Conservation (phyloP, 306 rosid species). For the Inga oerstediana region DNA sequence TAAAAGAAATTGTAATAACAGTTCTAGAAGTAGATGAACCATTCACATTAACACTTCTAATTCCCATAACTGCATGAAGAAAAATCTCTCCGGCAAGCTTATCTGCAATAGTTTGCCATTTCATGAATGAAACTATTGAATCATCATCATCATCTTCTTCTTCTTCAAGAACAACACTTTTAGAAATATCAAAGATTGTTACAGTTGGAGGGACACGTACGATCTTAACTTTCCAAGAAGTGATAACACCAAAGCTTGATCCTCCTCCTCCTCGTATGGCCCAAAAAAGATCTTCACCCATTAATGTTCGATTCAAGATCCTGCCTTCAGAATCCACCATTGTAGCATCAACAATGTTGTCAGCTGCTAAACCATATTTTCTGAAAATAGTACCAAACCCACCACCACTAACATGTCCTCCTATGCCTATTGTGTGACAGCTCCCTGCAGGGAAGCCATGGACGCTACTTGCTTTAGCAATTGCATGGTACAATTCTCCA, state of each 20-base stretch:
- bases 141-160: conserved; percentile 21
- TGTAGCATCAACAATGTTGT: conserved; percentile 35
- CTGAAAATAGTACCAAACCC: conserved; percentile 41
- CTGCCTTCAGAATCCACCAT: conserved; percentile 36
- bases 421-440: conserved; percentile 39
- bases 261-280: conserved; percentile 50
- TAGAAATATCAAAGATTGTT: conserved; percentile 28
- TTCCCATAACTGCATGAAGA: conserved; percentile 22
- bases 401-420: conserved; percentile 47
- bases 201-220: conserved; percentile 34
- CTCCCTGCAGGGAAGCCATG: conserved; percentile 45
- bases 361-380: conserved; percentile 39
- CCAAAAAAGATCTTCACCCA: conserved; percentile 51
- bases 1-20: conserved; percentile 22
- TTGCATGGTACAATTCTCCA: conserved; percentile 43
- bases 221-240: conserved; percentile 39
- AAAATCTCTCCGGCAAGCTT: conserved; percentile 36
- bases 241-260: conserved; percentile 38
- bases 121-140: not conserved
- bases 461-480: conserved; percentile 23
- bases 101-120: conserved; percentile 33
- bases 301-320: conserved; percentile 24
- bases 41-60: not conserved
- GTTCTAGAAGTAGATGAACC: conserved; percentile 11
- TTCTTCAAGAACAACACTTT: not conserved